Base-by-base conservation (phyloP, 257 asterid species). In the Striga asiatica region DNA sequence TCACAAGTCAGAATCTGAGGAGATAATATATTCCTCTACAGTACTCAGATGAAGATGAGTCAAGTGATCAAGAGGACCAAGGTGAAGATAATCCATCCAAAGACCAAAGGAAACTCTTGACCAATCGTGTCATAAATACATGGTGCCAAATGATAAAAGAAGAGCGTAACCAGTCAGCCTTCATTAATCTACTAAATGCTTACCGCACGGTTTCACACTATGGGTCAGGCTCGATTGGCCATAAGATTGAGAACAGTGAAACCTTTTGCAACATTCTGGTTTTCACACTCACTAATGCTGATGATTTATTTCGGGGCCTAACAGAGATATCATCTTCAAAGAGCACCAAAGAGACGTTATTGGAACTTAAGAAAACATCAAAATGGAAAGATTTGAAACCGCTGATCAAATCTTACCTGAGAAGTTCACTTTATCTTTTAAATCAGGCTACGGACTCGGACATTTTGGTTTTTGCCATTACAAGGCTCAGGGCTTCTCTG, bases 181-280 rank as follows among this genome's bases (percentile, higher is more conserved):
- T 88, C 34, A 38, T 66, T 61, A 74, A 78, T 72, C 73, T 92
- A 54, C 78, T 92, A 51, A 92, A 92, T 78, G 95, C 95, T 46
- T 88, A 88, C 67, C 88, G 97, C 53, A 75, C 97, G 54, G 97
- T 93, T 38, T 80, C 95, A 61, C 97, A 81, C 74, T 84, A 77
- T 67, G 99, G 93, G 73, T 69, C 91, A 50, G 83, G 76, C 70
- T 76, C 95, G 13, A 60, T 69, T 42, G 77, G 82, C 61, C 79
- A 64, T 66, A 68, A 28, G 50, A 71, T 92, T 56, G 80, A 79
- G 41, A 72, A 69, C 68, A 81, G 93, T 37, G 88, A 74, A 69
- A 66, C 93, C 54, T 88, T 88, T 66, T 67, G 85, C 75, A 75
- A 65, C 65, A 68, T 78, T 65, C 27, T 92, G 61, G 66, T 72